Base-by-base conservation (phyloP, 257 asterid species). In the Henckelia pumila region DNA sequence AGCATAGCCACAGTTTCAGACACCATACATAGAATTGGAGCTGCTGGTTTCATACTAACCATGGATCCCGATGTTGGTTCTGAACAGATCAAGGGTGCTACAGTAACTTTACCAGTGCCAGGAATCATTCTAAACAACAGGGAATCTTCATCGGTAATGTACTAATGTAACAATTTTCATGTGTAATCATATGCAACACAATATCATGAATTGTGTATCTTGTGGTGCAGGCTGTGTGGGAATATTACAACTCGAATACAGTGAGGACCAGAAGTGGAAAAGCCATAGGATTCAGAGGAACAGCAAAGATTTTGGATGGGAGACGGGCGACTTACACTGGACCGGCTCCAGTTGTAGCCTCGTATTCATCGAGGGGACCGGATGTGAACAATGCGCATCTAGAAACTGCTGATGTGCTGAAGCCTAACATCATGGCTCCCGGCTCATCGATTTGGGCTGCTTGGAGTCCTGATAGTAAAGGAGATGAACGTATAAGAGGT, bases 381-480 rank as follows among this genome's bases (percentile, higher is more conserved):
- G 89, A 79, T 65, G 78, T 88, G 40, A 76, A 80, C 67, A 86
- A 82, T 64, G 85, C 78, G 7, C 80, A 72, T 50, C 57, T 84
- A 26, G 85, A 84, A 77, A 75, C 82, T 0, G 89, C 90, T 3
- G 96, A 86, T 70, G 91, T 86, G 70, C 86, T 86, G 30, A 88
- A 88, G 74, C 95, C 93, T 23, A 84, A 73, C 73, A 73, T 88
- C 73, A 77, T 88, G 91, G 95, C 93, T 50, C 95, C 95, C 0
- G 95, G 95, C 25, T 82, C 92, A 66, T 82, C 80, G 6, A 88
- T 88, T 67, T 88, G 95, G 95, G 95, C 86, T 35, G 88, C 93
- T 10, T 86, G 93, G 95, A 84, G 79, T 73, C 88, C 89, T 24
- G 71, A 47, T 66, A 86, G 95, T 65, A 83, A 78, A 67, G 95